A percentile compares a stretch with the other conserved stretches of the same genome.
These are phyloP conservation scores for Echium plantagineum DNA, from an alignment of 257 asterid species.

Conservation along the genomic window DNA sequence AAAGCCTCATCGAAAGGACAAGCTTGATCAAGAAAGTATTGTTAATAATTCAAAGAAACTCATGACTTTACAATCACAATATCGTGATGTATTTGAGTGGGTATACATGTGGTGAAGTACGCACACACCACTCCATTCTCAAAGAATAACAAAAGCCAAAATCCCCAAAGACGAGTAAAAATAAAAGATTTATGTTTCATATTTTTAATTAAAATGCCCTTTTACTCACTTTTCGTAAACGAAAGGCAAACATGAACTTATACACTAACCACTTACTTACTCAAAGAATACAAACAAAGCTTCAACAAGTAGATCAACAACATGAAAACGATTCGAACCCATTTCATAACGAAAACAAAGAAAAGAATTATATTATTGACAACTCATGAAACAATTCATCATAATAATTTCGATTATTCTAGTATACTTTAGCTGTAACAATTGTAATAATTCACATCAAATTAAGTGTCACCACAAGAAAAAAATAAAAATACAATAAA, in stretches of 20 bases:
- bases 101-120: not conserved
- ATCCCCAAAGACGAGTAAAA: not conserved
- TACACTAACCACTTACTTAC: slow-evolving; percentile 42
- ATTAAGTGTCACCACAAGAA: not conserved
- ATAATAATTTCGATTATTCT: slow-evolving; percentile 5
- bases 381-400: slow-evolving; percentile 5
- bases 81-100: no score
- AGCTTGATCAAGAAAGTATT: no score
- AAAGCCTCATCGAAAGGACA: no score
- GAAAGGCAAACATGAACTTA: slow-evolving; percentile 51
- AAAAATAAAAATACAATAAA: no score
- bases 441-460: not conserved
- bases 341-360: slow-evolving; percentile 11
- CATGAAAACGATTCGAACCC: slow-evolving; percentile 1
- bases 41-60: no score
- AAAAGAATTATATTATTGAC: slow-evolving; percentile 4
- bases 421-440: not conserved
- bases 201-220: slow-evolving; percentile 20
- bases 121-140: slow-evolving; percentile 21
- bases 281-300: slow-evolving; percentile 31
- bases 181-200: no score
- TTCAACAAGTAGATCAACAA: slow-evolving; percentile 24
- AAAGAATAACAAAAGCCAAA: slow-evolving; percentile 9
- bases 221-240: slow-evolving; percentile 67
- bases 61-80: no score